Evolutionary conservation across 352 stramenopile genomes (phyloP).

Genomic region (Globisporangium viniferum): DNA sequence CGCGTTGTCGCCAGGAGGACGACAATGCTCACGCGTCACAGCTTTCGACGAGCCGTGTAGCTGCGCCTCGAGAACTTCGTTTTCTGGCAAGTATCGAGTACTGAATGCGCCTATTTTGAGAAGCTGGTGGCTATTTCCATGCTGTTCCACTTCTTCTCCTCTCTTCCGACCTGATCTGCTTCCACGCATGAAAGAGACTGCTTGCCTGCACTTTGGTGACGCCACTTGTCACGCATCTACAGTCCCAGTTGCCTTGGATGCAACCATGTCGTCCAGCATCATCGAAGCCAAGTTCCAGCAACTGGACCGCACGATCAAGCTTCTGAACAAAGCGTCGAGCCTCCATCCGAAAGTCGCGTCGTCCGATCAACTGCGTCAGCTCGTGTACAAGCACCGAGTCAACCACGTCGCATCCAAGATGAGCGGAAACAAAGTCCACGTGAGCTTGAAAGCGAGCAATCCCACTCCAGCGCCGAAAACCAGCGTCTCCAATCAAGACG

Average conservation of each 20-base stretch:
- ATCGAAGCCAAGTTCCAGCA: slow-evolving; percentile 68
- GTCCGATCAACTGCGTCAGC: slow-evolving; percentile 45
- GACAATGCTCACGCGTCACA: not conserved
- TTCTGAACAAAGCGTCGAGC: slow-evolving; percentile 31
- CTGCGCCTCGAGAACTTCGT: not conserved
- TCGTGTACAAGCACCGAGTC: slow-evolving; percentile 33
- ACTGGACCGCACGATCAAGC: slow-evolving; percentile 48
- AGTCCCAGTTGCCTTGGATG: not conserved
- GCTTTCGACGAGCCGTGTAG: not conserved
- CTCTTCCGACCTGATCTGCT: not conserved
- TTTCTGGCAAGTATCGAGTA: not conserved
- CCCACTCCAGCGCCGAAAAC: not conserved
- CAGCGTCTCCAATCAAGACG: slow-evolving; percentile 15
- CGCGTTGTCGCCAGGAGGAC: too few relatives aligned
- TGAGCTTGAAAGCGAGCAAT: not conserved
- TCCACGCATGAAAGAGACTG: not conserved
- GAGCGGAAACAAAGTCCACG: not conserved
- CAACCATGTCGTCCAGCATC: slow-evolving; percentile 53
- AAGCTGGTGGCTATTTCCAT: not conserved
- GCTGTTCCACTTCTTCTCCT: not conserved
- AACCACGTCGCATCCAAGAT: not conserved
- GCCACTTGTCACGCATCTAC: not conserved
- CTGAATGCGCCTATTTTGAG: slow-evolving; percentile 3
- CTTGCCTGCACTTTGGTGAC: not conserved
- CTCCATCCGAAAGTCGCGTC: slow-evolving; percentile 29